Conservation (phyloP, 371 early-diverging fungal genomes). For the Batkoa obscura region DNA sequence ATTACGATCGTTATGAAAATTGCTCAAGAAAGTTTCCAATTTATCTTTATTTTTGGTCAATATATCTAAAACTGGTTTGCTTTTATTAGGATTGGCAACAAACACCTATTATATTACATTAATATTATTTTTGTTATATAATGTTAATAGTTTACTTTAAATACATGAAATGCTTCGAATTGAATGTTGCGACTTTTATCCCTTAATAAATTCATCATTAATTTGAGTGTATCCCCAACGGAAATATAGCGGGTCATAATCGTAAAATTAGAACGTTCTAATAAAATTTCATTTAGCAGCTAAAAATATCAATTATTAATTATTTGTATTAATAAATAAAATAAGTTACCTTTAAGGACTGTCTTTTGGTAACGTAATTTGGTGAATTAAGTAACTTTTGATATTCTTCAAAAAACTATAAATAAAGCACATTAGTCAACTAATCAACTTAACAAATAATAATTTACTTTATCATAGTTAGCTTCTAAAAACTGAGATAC, state of each 20-base stretch:
- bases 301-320: slow-evolving; percentile 12
- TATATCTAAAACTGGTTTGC: slow-evolving; percentile 76
- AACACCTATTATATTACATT: slow-evolving; percentile 44
- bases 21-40: slow-evolving; percentile 60
- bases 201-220: slow-evolving; percentile 90
- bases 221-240: slow-evolving; percentile 78
- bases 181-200: slow-evolving; percentile 93
- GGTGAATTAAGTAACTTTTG: slow-evolving; percentile 60
- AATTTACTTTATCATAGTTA: slow-evolving; percentile 65
- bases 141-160: slow-evolving; percentile 40
- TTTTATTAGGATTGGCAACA: slow-evolving; percentile 95
- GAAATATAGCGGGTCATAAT: slow-evolving; percentile 92
- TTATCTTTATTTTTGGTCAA: slow-evolving; percentile 82
- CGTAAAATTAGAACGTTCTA: slow-evolving; percentile 85
- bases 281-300: slow-evolving; percentile 88
- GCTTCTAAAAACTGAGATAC: slow-evolving; percentile 73
- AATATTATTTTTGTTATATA: neutral
- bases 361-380: slow-evolving; percentile 94
- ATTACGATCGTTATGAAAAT: slow-evolving; percentile 86
- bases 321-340: neutral
- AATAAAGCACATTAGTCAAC: neutral
- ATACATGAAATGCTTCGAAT: slow-evolving; percentile 97
- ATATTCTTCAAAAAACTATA: slow-evolving; percentile 77
- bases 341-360: slow-evolving; percentile 73
- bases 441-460: neutral